Base-by-base conservation (phyloP, 805 yeast species). In the Saccharomycopsis malanga region DNA sequence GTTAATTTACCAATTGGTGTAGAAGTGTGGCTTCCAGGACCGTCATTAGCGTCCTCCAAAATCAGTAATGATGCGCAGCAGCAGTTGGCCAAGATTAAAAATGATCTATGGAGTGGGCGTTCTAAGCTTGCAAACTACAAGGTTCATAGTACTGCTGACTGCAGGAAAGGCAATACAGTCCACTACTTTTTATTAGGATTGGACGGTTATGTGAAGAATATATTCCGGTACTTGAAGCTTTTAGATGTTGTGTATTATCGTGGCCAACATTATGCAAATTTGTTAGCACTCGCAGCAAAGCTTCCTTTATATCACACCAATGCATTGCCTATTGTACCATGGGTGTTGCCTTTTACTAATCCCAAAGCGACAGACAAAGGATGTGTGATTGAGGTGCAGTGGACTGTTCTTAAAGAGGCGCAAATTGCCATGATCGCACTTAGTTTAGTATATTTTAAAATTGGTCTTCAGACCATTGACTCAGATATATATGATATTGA, bases 341-440 rank as follows among this genome's bases (percentile, higher is more conserved):
- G 52, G 52, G 32, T 41, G 21, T 34, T 49, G n/a, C 51, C 51
- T 5, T 34, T 48, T 5, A 45, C 44, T 14, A 35, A n/a, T 2
- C 9, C 20, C 18, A 29, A 21, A 30, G 9, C 12, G 25, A 15
- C 10, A 2, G 20, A 18, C 14, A 41, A 34, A 9, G 22, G 32
- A 7, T 7, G 18, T 18, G 2, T 17, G 4, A 37, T 22, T 7
- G 6, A 18, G 14, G 18, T 42, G 12, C 3, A n/a, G 15, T 50
- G 53, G 53, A 37, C 25, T 4, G 20, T 50, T 27, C 17, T 35
- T n/a, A 35, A 47, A 18, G 53, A 50, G 21, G 21, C 46, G 6
- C 37, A 39, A 21, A 40, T 50, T 9, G 15, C 44, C 35, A 9
- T 47, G 18, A 38, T 44, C 7, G 34, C 43, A 4, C 29, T 50